Conservation (phyloP, 768 basidiomycete species). For the Cantharellus anzutake region DNA sequence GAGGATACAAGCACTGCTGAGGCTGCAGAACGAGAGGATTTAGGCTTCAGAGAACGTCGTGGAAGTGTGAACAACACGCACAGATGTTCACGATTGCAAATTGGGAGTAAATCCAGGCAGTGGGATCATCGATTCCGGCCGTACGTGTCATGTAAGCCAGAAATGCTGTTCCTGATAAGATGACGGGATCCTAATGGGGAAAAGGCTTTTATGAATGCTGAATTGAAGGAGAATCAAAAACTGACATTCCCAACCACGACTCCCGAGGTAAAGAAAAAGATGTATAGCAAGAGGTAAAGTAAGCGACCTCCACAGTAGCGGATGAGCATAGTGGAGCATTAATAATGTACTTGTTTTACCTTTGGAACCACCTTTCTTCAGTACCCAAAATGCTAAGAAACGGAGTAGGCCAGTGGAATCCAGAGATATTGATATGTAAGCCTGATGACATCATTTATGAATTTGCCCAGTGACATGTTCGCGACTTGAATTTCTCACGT, state of each 20-base stretch:
- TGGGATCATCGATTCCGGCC: slow-evolving; percentile 24
- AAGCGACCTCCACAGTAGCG: slow-evolving; percentile 21
- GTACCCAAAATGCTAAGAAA: slow-evolving; percentile 78
- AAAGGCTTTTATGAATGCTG: too few relatives aligned
- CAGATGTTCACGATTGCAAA: slow-evolving; percentile 20
- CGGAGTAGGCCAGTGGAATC: slow-evolving; percentile 78
- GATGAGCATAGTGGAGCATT: too few relatives aligned
- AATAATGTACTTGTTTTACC: slow-evolving; percentile 12
- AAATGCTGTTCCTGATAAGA: slow-evolving; percentile 81
- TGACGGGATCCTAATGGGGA: slow-evolving; percentile 46
- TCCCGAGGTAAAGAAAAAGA: slow-evolving; percentile 61
- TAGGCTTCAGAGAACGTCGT: background rate
- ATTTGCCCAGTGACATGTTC: background rate
- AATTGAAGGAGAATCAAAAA: slow-evolving; percentile 9
- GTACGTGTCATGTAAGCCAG: slow-evolving; percentile 72
- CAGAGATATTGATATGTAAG: slow-evolving; percentile 83
- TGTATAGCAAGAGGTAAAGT: slow-evolving; percentile 65
- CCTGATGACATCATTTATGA: slow-evolving; percentile 7
- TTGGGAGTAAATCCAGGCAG: slow-evolving; percentile 25
- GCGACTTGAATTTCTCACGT: background rate
- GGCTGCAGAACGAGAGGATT: slow-evolving; percentile 45
- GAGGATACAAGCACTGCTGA: slow-evolving; percentile 51
- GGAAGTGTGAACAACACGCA: background rate
- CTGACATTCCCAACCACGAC: slow-evolving; percentile 55
- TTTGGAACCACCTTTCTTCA: slow-evolving; percentile 52